A percentile compares a stretch with the other conserved stretches of the same genome.
phyloP scores from a whole-genome alignment of 495 filamentous ascomycete genomes.

The Talaromyces stipitatus region DNA sequence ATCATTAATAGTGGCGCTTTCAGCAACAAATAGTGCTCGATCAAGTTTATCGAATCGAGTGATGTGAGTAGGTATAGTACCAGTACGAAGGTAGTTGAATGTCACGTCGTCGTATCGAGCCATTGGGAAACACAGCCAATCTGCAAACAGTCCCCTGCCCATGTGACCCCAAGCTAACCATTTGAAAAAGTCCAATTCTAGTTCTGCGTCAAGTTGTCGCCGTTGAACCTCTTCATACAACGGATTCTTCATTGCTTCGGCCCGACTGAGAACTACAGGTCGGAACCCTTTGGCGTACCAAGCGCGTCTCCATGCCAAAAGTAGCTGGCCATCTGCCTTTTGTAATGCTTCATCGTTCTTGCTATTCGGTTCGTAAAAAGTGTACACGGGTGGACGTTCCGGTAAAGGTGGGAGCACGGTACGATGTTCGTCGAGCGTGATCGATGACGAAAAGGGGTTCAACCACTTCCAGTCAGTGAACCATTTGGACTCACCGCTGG shows the following conservation, averaged over 20 bases:
- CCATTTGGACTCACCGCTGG: constrained; percentile 73
- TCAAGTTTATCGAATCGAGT: constrained; percentile 68
- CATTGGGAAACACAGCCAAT: constrained; percentile 82
- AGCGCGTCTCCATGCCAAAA: constrained; percentile 83
- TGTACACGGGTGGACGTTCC: constrained; percentile 75
- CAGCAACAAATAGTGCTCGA: constrained; percentile 66
- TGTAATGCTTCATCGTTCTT: constrained; percentile 52
- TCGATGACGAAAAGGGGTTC: constrained; percentile 77
- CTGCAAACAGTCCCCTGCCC: constrained; percentile 75
- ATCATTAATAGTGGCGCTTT: constrained; percentile 54
- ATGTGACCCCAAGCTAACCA: constrained; percentile 95
- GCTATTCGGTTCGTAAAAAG: constrained; percentile 71
- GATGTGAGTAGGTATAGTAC: constrained; percentile 56
- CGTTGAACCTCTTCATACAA: constrained; percentile 54
- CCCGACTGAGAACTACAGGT: constrained; percentile 70
- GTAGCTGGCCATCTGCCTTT: constrained; percentile 66
- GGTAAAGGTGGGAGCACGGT: constrained; percentile 78
- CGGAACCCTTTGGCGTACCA: constrained; percentile 93
- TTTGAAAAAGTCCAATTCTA: constrained; percentile 68
- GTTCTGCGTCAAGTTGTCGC: constrained; percentile 34
- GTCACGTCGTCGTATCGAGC: constrained; percentile 64
- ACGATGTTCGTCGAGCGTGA: constrained; percentile 79
- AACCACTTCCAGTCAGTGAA: constrained; percentile 83
- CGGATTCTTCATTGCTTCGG: constrained; percentile 80
- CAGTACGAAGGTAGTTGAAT: constrained; percentile 62